Base-by-base conservation (phyloP, 352 stramenopile species). In the Globisporangium ultimum region DNA sequence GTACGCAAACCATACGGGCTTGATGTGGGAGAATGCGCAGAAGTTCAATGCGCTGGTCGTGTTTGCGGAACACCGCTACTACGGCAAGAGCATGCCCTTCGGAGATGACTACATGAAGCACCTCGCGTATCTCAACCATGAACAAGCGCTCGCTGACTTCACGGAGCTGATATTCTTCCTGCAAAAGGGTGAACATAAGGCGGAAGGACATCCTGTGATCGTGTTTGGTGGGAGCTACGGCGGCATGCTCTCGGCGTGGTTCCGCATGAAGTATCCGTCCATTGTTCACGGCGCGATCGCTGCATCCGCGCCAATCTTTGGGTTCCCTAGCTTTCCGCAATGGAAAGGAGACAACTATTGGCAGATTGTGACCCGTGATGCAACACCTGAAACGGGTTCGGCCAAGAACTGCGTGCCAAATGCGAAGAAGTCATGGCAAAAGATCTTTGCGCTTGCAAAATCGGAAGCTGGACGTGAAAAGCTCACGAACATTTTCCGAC, bases 21-120 rank as follows among this genome's bases (percentile, higher is more conserved):
- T 98, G 47, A 98, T 99, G 66, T 98, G 91, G 89, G 91, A 98
- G 67, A 87, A 97, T 46, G 96, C 94, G 9, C 66, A 78, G 22
- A 66, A 78, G 15, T 96, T 98, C 57, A 78, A 87, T 34, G 93
- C 95, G 10, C 68, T 96, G 4, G 63, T 98, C 7, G 93, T 98
- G 14, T 98, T 98, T 71, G 91, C 89, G 0, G 96, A 98, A 68
- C 96, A 99, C 71, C 88, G 96, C 0, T 99, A 98, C 73, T 98
- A 98, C 66, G 96, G 96, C 51, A 73, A 91, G 58, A 96, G 83
- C 47, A 66, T 95, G 14, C 92, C 91, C 20, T 93, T 96, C 46
- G 80, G 75, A 0, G 63, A 51, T 8, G 71, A 84, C 55, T 89
- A 80, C 53, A 82, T 86, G 70, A 73, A 76, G 63, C 68, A 95